Evolutionary conservation across 306 rosid species (phyloP).

Genomic region (Cicer cuneatum): DNA sequence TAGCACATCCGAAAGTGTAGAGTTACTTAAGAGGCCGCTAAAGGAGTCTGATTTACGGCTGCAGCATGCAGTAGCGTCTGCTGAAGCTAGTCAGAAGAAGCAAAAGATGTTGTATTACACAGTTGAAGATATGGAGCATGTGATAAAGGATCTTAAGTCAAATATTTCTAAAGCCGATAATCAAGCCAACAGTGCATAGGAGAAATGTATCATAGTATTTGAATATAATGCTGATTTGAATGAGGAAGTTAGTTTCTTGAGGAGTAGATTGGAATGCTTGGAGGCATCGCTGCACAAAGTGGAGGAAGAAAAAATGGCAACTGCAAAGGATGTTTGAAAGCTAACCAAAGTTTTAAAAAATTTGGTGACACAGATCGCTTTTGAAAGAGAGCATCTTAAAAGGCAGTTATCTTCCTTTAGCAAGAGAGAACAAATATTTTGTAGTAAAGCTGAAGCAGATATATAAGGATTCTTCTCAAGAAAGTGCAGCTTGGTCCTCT

Average conservation of each 20-base stretch:
- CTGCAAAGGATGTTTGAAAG: slow-evolving; percentile 67
- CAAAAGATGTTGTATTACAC: slow-evolving; percentile 66
- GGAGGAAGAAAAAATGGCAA: slow-evolving; percentile 67
- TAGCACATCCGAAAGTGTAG: slow-evolving; percentile 48
- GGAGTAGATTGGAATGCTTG: too few relatives aligned
- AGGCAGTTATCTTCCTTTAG: too few relatives aligned
- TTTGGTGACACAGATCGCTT: slow-evolving; percentile 72
- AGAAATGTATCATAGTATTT: slow-evolving; percentile 65
- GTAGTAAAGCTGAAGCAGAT: too few relatives aligned
- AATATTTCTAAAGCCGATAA: too few relatives aligned
- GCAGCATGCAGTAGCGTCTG: too few relatives aligned
- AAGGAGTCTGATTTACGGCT: too few relatives aligned
- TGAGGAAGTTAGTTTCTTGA: slow-evolving; percentile 69
- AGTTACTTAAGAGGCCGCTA: slow-evolving; percentile 61
- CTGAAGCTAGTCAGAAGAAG: slow-evolving; percentile 84
- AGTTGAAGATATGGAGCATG: slow-evolving; percentile 76
- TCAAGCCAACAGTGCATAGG: slow-evolving; percentile 76
- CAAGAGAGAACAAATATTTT: too few relatives aligned
- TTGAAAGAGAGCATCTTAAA: too few relatives aligned
- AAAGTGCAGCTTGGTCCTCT: too few relatives aligned
- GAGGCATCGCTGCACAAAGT: slow-evolving; percentile 66
- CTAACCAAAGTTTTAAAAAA: slow-evolving; percentile 59
- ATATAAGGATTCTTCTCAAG: too few relatives aligned
- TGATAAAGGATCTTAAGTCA: too few relatives aligned
- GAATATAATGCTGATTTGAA: slow-evolving; percentile 68